Percentiles rank a stretch among this genome's conserved stretches.
Conservation (phyloP, 495 filamentous ascomycete species). For the Pyrenula aspistea region DNA sequence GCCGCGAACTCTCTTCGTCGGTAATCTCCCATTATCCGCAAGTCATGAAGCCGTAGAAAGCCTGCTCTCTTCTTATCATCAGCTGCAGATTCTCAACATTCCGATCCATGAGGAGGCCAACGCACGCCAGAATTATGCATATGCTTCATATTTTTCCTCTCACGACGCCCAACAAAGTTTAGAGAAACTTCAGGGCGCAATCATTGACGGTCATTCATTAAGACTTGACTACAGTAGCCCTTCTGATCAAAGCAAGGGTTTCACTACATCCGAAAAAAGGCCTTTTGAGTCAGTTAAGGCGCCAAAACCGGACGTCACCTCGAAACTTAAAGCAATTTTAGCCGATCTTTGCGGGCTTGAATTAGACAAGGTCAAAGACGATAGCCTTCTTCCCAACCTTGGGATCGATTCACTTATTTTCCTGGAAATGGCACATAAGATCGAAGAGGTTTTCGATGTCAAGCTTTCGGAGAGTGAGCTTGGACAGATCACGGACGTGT, state of each 20-base stretch:
- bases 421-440: constrained; percentile 25
- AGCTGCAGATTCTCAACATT: neutral
- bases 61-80: neutral
- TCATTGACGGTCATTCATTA: neutral
- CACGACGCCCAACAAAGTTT: neutral
- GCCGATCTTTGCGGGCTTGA: constrained; percentile 31
- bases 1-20: neutral
- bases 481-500: constrained; percentile 20
- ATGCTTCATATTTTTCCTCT: neutral
- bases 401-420: neutral
- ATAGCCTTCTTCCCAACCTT: constrained; percentile 15
- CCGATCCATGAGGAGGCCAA: neutral
- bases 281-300: too few species aligned
- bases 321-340: constrained; percentile 15
- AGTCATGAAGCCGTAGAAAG: neutral
- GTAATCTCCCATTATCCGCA: neutral
- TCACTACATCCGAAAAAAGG: neutral
- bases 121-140: neutral
- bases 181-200: neutral
- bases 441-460: constrained; percentile 31
- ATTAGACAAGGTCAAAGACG: constrained; percentile 22
- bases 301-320: constrained; percentile 11
- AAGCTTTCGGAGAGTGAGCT: constrained; percentile 21
- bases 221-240: neutral
- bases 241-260: neutral